Evolutionary conservation across 2,329 filamentous ascomycete genomes (phyloP), one percentile per base, ranked within the genome.

Genomic region (Sphaerulina musiva): DNA sequence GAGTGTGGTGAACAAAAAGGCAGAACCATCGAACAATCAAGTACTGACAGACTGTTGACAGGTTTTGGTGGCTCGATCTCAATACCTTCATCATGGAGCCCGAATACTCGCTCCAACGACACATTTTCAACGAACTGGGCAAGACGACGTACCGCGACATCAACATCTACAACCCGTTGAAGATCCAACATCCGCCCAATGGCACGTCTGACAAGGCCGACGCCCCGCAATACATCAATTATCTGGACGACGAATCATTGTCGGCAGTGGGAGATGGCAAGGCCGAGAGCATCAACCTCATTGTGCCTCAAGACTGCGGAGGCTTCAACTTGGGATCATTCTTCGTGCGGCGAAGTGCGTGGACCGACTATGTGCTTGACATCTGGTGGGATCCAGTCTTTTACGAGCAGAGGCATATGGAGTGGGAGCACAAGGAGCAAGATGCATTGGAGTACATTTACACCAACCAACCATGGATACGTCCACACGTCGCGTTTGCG

Each of bases 11-110:
- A 20, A 20, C 20, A 4, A 20, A 20, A 20, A 20, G 20, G 20
- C 20, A 20, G 20, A 20, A 20, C 20, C 20, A 20, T 20, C 20
- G 20, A 20, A 20, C 20, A 20, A 20, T 20, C 20, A 20, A 20
- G 20, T 51, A 52, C 58, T 58, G 53, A 63, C 55, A 49, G 12
- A 0, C 5, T 29, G 34, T 43, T 20, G 20, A 14, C 14, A 95
- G 91, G 91, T 93, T 98, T 67, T 98, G 93, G 93, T 98, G 93
- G 92, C 79, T 98, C 54, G 93, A 98, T 71, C 81, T 97, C 39
- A 95, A 95, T 74, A 98, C 93, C 2, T 95, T 92, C 73, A 85
- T 98, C 70, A 98, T 98, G 93, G 93, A 98, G 69, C 89, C 90
- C 3, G 85, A 83, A 17, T 89, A 90, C 71, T 95, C 92, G 8